Percentiles rank a stretch among this genome's conserved stretches.
These are phyloP conservation scores for Rhodotorula sphaerocarpa DNA, from an alignment of 768 basidiomycete genomes.

Conservation along the genomic window DNA sequence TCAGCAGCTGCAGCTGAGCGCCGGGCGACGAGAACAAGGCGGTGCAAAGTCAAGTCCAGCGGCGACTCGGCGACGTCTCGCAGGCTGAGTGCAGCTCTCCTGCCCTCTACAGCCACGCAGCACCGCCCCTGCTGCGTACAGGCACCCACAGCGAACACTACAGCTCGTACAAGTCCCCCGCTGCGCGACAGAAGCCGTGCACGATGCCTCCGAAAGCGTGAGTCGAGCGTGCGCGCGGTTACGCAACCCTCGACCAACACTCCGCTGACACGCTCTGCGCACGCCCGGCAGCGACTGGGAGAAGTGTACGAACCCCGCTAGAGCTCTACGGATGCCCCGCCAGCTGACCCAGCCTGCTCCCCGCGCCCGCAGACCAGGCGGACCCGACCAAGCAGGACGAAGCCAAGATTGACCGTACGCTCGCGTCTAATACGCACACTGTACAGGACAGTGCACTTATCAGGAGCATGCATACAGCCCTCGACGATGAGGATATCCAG, in stretches of 20 bases:
- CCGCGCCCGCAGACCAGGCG: slow-evolving; percentile 59
- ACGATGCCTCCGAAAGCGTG: slow-evolving; percentile 90
- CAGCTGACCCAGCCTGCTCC: background rate
- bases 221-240: slow-evolving; percentile 42
- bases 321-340: too few species aligned
- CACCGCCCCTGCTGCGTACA: too few species aligned
- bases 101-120: too few species aligned
- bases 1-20: background rate
- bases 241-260: background rate
- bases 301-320: slow-evolving; percentile 86
- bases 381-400: slow-evolving; percentile 76
- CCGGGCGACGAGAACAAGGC: background rate
- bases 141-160: too few species aligned
- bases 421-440: too few species aligned
- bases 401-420: slow-evolving; percentile 64
- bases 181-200: background rate
- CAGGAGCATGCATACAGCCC: slow-evolving; percentile 49
- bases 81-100: background rate
- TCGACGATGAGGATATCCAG: slow-evolving; percentile 97
- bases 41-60: background rate
- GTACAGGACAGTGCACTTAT: background rate
- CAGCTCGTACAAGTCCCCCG: too few species aligned
- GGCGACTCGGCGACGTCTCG: too few species aligned
- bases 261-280: background rate
- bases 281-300: slow-evolving; percentile 76